Evolutionary conservation across 257 asterid genomes (phyloP).

Genomic region (Scutellaria barbata): DNA sequence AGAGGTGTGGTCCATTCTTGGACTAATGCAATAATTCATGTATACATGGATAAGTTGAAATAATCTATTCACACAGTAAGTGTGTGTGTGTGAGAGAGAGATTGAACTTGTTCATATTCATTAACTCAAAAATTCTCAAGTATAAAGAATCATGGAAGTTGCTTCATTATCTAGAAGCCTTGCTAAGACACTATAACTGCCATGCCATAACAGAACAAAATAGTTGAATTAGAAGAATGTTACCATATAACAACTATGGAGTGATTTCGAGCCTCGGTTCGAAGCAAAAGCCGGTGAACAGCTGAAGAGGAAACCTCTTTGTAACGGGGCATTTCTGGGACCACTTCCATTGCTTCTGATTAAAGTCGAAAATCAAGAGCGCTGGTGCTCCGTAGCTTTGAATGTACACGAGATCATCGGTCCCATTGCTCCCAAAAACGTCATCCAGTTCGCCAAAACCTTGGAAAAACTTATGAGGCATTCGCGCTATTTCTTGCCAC

Average conservation of each 20-base stretch:
- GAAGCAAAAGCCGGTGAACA: slow-evolving; percentile 88
- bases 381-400: slow-evolving; percentile 84
- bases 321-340: slow-evolving; percentile 75
- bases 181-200: background rate
- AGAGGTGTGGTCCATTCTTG: slow-evolving; percentile 19
- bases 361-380: slow-evolving; percentile 61
- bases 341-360: slow-evolving; percentile 78
- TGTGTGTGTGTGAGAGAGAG: too few species aligned
- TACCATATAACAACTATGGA: slow-evolving; percentile 44
- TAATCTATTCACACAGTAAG: too few species aligned
- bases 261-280: slow-evolving; percentile 72
- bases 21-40: background rate
- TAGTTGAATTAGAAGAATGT: too few species aligned
- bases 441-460: slow-evolving; percentile 97
- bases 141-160: slow-evolving; percentile 36
- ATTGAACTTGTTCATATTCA: slow-evolving; percentile 19
- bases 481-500: slow-evolving; percentile 77
- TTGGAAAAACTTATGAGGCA: slow-evolving; percentile 85
- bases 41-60: too few species aligned
- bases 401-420: slow-evolving; percentile 72
- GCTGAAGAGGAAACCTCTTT: slow-evolving; percentile 79
- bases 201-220: too few species aligned
- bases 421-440: slow-evolving; percentile 88
- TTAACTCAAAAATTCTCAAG: slow-evolving; percentile 23
- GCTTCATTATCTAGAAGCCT: too few species aligned